Conservation (phyloP, 495 filamentous ascomycete genomes). For the Chaetomium cochliodes region DNA sequence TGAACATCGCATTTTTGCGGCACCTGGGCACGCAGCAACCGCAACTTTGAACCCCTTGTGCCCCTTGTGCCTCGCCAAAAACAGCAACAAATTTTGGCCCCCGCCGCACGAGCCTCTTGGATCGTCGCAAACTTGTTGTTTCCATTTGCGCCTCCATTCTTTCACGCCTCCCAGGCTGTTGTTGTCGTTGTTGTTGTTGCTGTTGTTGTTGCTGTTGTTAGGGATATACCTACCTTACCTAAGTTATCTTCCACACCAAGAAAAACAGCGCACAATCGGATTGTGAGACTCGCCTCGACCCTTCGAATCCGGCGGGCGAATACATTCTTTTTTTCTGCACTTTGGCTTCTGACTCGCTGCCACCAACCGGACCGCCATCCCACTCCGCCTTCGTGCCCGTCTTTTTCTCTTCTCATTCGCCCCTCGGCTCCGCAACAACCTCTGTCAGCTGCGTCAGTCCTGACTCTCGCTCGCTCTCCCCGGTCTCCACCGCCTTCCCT, state of each 20-base stretch:
- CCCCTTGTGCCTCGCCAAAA: conserved; percentile 12
- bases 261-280: too few species aligned
- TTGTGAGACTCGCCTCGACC: too few species aligned
- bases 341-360: conserved; percentile 12
- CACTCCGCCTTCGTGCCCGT: neutral
- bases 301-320: neutral
- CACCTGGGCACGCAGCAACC: conserved; percentile 3
- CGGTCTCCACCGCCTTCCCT: conserved; percentile 8
- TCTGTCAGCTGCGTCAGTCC: neutral
- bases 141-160: too few species aligned
- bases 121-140: neutral
- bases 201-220: too few species aligned
- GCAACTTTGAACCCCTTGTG: conserved; percentile 4
- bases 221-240: too few species aligned
- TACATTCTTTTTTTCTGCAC: neutral
- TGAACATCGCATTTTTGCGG: neutral
- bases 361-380: neutral
- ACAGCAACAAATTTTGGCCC: conserved; percentile 14
- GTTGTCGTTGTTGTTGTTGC: too few species aligned
- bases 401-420: conserved; percentile 13
- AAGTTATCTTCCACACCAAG: too few species aligned
- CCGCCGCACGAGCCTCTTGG: conserved; percentile 18
- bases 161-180: too few species aligned
- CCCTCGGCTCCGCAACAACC: conserved; percentile 3
- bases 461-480: neutral